A percentile compares a stretch with the other conserved stretches of the same genome.
These are phyloP conservation scores for Naganishia kalamii DNA, from an alignment of 768 basidiomycete genomes.

Conservation along the genomic window DNA sequence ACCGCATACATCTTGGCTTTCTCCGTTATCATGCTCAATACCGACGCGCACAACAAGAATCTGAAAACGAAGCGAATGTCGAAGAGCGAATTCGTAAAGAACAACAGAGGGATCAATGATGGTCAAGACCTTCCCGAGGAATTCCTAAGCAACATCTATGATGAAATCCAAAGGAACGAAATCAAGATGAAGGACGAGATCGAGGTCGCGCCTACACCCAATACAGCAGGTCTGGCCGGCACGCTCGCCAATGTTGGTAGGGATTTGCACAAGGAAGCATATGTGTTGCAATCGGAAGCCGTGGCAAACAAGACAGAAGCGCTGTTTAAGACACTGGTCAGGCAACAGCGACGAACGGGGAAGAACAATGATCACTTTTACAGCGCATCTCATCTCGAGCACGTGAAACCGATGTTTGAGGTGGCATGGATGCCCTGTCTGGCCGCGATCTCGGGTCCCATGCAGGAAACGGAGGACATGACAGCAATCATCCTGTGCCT, in stretches of 20 bases:
- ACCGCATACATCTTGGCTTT: conserved; percentile 92
- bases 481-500: conserved; percentile 86
- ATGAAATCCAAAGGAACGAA: conserved; percentile 85
- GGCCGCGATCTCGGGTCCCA: conserved; percentile 84
- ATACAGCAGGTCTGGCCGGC: conserved; percentile 65
- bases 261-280: conserved; percentile 92
- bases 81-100: conserved; percentile 80
- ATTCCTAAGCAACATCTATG: conserved; percentile 67
- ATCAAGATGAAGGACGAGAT: conserved; percentile 99
- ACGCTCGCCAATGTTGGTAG: conserved; percentile 83
- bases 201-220: conserved; percentile 51
- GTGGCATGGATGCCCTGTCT: conserved; percentile 98
- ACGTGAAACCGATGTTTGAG: conserved; percentile 98
- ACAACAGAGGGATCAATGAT: conserved; percentile 96
- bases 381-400: conserved; percentile 90
- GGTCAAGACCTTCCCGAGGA: conserved; percentile 81
- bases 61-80: conserved; percentile 85
- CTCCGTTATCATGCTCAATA: conserved; percentile 92
- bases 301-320: conserved; percentile 98
- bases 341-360: conserved; percentile 76
- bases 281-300: conserved; percentile 86
- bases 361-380: conserved; percentile 82
- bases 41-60: conserved; percentile 92
- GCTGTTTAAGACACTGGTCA: conserved; percentile 84
- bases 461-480: conserved; percentile 90